phyloP scores from a whole-genome alignment of 805 yeast genomes.

The Suhomyces sp. region DNA sequence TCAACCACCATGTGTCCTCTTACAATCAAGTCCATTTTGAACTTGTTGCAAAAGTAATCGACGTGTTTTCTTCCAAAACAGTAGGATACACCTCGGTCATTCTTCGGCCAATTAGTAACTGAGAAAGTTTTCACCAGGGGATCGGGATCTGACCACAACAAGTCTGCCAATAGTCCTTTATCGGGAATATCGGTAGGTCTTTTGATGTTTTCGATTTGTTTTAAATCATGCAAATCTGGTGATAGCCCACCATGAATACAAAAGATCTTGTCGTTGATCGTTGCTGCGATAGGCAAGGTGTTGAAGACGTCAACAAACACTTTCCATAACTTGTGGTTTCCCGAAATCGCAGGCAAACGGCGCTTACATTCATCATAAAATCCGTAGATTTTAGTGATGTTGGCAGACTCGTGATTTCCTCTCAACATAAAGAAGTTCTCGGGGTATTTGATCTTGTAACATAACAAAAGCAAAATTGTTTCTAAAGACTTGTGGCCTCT shows the following conservation, averaged over 20 bases:
- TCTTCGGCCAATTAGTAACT: constrained; percentile 65
- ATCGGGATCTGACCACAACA: constrained; percentile 84
- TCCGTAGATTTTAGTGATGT: constrained; percentile 58
- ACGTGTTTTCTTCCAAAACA: constrained; percentile 74
- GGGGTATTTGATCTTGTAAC: constrained; percentile 58
- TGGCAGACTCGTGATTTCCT: constrained; percentile 61
- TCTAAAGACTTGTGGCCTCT: constrained; percentile 59
- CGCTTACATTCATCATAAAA: constrained; percentile 63
- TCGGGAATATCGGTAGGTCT: constrained; percentile 87
- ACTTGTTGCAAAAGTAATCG: constrained; percentile 62
- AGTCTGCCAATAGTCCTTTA: constrained; percentile 71
- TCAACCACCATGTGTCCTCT: constrained; percentile 90
- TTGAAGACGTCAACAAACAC: constrained; percentile 55
- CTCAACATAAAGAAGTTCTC: constrained; percentile 60
- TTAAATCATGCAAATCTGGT: constrained; percentile 63
- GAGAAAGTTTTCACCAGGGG: constrained; percentile 36
- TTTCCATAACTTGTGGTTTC: constrained; percentile 49
- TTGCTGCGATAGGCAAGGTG: constrained; percentile 61
- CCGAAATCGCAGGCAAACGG: constrained; percentile 34
- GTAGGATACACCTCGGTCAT: constrained; percentile 81
- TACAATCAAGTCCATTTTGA: constrained; percentile 73
- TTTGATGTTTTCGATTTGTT: constrained; percentile 67
- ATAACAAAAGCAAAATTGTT: constrained; percentile 50
- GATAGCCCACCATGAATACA: constrained; percentile 75
- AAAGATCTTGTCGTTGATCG: constrained; percentile 56